Base-by-base conservation (phyloP, 805 yeast genomes). In the Saccharomycopsis selenospora region DNA sequence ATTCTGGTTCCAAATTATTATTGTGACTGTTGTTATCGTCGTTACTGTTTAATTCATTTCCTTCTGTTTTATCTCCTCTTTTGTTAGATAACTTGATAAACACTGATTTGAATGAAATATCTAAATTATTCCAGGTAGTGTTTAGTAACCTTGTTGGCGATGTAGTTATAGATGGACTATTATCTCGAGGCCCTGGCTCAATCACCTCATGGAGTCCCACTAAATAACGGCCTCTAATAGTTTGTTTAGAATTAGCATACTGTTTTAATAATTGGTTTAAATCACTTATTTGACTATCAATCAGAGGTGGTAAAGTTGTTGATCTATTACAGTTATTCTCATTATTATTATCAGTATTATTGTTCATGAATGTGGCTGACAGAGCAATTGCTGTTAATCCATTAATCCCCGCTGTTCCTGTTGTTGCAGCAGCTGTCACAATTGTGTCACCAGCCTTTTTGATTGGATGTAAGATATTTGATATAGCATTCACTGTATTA, bases 71-170 rank as follows among this genome's bases (percentile, higher is more conserved):
- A 20, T 33, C 38, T 10, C 11, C 25, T 24, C 29, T 30, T 18
- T 29, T 33, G 11, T 36, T 27, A 27, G 44, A 23, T 4, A 50
- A 28, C 27, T 33, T 50, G n/a, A 46, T 26, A 25, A 26, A 46
- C 3, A 52, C 41, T n/a, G 33, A 36, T 30, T 52, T 52, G 20
- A 20, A 38, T 11, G 48, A 40, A 24, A 52, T 52, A 4, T 52
- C 52, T 4, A 20, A 26, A 18, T 43, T 49, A 20, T 42, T 30
- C 25, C 27, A 44, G 17, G 55, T 52, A 4, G 50, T 45, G 22
- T 52, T 45, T 22, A 52, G 30, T 6, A 52, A 43, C 28, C 24
- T 40, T 17, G 49, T 38, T 29, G 55, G 55, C 11, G 52, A 46
- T 5, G 52, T 29, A 7, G 40, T 40, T 23, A 40, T 24, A 14